These are phyloP conservation scores for Penicillium bialowiezense DNA, from an alignment of 495 filamentous ascomycete species.

Conservation along the genomic window DNA sequence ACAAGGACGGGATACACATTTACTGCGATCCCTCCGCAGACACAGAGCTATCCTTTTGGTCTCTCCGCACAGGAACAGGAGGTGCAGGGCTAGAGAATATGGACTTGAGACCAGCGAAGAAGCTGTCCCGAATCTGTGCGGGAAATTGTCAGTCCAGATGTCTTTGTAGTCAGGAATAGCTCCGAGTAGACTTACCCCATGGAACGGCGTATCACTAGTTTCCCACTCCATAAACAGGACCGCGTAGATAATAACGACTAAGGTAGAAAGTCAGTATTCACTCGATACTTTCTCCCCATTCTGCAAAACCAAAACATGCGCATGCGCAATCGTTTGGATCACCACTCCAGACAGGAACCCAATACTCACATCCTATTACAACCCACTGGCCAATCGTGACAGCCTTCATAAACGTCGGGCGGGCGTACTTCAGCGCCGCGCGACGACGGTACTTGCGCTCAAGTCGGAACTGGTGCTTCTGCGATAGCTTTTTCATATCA, in stretches of 20 bases:
- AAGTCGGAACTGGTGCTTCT: constrained; percentile 76
- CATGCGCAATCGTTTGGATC: too few relatives aligned
- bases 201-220: constrained; percentile 58
- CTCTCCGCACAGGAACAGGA: constrained; percentile 25
- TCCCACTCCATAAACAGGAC: constrained; percentile 79
- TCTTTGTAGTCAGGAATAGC: background rate
- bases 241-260: constrained; percentile 69
- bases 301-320: too few relatives aligned
- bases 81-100: constrained; percentile 37
- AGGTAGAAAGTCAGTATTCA: constrained; percentile 8
- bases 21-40: background rate
- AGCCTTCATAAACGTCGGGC: constrained; percentile 71
- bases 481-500: constrained; percentile 75
- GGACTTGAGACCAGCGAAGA: constrained; percentile 33
- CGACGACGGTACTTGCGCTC: constrained; percentile 65
- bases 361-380: constrained; percentile 58
- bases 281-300: too few relatives aligned
- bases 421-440: constrained; percentile 65
- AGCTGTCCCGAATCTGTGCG: constrained; percentile 34
- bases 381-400: constrained; percentile 69
- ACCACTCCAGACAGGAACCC: background rate
- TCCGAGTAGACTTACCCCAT: constrained; percentile 45
- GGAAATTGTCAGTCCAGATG: too few relatives aligned
- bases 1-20: background rate
- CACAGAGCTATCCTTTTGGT: constrained; percentile 13